phyloP scores from a whole-genome alignment of 2,329 filamentous ascomycete genomes.

The Fusarium dlaminii region DNA sequence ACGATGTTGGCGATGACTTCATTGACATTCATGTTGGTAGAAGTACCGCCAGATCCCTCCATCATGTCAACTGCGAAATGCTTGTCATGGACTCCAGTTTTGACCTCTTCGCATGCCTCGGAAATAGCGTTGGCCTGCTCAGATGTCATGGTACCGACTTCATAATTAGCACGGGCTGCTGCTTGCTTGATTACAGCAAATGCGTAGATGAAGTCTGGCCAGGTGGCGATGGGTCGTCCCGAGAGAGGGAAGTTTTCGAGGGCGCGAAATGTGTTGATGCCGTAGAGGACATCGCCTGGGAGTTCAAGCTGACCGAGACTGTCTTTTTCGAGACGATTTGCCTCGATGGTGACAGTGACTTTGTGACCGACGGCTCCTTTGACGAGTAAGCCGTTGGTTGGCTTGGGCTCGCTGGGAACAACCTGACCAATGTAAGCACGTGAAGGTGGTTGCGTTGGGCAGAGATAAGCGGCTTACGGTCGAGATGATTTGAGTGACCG shows the following conservation, averaged over 20 bases:
- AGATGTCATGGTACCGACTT: neutral
- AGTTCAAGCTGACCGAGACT: constrained; percentile 1
- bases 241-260: constrained; percentile 4
- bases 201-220: neutral
- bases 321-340: neutral
- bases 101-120: neutral
- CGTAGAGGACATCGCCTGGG: neutral
- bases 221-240: neutral
- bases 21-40: constrained; percentile 9
- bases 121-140: neutral
- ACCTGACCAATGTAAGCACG: neutral
- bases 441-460: neutral
- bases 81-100: neutral
- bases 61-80: constrained; percentile 7
- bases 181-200: constrained; percentile 3
- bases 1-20: constrained; percentile 8
- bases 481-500: neutral
- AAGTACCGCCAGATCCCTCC: constrained; percentile 2
- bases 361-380: neutral
- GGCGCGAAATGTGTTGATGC: constrained; percentile 2
- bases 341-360: neutral
- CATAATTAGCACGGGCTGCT: neutral
- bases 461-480: neutral
- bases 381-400: neutral
- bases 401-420: neutral